Evolutionary conservation across 768 basidiomycete genomes (phyloP), one percentile per base, ranked within the genome.

Genomic region (Gyrodon lividus): DNA sequence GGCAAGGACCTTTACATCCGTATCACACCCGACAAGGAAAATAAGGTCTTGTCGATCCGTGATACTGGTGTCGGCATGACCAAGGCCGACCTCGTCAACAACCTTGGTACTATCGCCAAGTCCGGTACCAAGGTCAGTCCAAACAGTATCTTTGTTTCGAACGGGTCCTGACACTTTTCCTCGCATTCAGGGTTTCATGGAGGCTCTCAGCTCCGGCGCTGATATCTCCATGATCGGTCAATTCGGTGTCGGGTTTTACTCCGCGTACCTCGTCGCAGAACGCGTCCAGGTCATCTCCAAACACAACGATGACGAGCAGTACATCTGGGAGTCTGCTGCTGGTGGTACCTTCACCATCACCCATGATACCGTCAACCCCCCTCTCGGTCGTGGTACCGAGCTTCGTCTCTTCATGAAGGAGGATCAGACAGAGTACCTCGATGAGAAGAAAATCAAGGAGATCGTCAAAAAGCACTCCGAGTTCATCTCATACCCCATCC

Each of bases 231-330:
- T 98, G 95, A 97, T 96, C 66, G 92, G 92, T 75, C 91, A 95
- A 78, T 96, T 97, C 74, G 92, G 96, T 94, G 96, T 99, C 72
- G 96, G 96, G 79, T 98, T 98, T 87, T 98, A 99, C 85, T 98
- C 96, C 43, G 91, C 92, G 14, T 98, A 98, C 83, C 92, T 99
- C 64, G 95, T 99, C 59, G 95, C 96, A 62, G 96, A 99, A 77
- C 87, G 88, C 59, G 96, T 99, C 4, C 95, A 97, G 74, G 93
- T 99, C 69, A 88, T 98, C 74, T 93, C 95, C 59, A 99, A 99
- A 78, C 95, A 99, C 82, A 98, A 99, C 67, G 96, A 98, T 64
- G 96, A 98, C 71, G 97, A 98, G 77, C 96, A 98, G 74, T 98
- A 99, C 79, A 94, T 99, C 74, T 99, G 96, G 97, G 96, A 99